Evolutionary conservation across 2,329 filamentous ascomycete genomes (phyloP).

Genomic region (Neopestalotiopsis sp.): DNA sequence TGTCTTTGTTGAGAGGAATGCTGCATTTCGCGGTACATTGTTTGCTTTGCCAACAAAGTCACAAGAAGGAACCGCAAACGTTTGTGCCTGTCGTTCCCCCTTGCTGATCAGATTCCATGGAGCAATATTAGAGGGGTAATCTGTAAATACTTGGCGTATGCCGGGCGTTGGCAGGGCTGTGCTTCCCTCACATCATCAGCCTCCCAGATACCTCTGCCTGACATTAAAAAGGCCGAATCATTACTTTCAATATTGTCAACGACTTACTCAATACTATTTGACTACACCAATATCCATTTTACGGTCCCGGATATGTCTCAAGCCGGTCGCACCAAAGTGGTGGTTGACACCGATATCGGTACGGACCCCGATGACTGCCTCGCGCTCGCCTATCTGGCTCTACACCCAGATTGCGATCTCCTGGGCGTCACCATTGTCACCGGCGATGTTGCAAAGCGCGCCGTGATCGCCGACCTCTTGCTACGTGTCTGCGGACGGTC

Average conservation of each 20-base stretch:
- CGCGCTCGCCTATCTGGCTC: conserved; percentile 19
- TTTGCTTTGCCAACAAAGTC: too few species aligned
- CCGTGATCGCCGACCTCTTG: conserved; percentile 18
- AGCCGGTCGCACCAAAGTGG: conserved; percentile 18
- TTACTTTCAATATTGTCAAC: conserved; percentile 7
- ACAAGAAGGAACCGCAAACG: too few species aligned
- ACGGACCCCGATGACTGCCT: conserved; percentile 21
- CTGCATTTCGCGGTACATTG: too few species aligned
- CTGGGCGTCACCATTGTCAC: conserved; percentile 21
- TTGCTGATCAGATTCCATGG: too few species aligned
- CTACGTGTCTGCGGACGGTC: conserved; percentile 12
- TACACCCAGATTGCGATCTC: conserved; percentile 20
- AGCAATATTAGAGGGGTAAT: too few species aligned
- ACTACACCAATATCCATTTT: background rate
- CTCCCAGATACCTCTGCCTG: background rate
- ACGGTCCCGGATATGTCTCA: conserved; percentile 1
- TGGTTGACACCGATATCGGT: conserved; percentile 22
- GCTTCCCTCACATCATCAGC: too few species aligned
- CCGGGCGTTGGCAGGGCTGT: too few species aligned
- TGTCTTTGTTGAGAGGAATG: too few species aligned
- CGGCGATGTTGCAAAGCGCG: conserved; percentile 18
- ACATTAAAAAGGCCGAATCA: background rate
- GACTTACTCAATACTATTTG: background rate
- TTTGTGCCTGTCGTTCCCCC: too few species aligned
- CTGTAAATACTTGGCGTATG: too few species aligned